Conservation (phyloP, 345 rosid genomes). For the Boechera stricta region DNA sequence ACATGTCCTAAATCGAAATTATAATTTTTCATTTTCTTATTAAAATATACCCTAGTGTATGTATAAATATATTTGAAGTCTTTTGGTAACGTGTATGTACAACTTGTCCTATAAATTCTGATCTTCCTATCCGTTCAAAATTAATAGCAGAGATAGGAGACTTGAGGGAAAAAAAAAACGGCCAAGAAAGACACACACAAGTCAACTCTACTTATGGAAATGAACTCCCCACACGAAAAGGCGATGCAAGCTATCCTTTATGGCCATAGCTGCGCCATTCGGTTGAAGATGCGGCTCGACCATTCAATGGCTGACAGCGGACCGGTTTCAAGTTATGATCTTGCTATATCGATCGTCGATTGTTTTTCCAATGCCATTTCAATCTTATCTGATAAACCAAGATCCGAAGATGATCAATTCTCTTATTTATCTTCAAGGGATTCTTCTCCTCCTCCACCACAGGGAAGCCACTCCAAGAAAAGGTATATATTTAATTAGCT, state of each 20-base stretch:
- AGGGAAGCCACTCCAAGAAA: constrained; percentile 29
- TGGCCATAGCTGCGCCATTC: constrained; percentile 40
- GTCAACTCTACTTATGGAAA: constrained; percentile 21
- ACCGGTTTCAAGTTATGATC: constrained; percentile 34
- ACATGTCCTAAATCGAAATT: constrained; percentile 19
- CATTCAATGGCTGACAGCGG: constrained; percentile 32
- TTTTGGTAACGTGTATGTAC: neutral
- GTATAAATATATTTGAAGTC: neutral
- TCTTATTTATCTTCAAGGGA: constrained; percentile 29
- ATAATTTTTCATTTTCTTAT: neutral
- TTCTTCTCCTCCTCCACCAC: constrained; percentile 19
- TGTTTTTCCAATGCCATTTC: constrained; percentile 36
- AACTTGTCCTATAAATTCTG: constrained; percentile 14
- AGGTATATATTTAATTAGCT: constrained; percentile 23
- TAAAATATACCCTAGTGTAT: constrained; percentile 11
- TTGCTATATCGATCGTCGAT: constrained; percentile 31
- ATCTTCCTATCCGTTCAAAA: constrained; percentile 12
- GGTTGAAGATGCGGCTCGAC: constrained; percentile 29
- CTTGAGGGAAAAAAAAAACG: neutral
- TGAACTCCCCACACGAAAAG: constrained; percentile 18
- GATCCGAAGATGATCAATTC: constrained; percentile 3
- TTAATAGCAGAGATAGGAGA: constrained; percentile 2
- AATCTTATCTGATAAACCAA: constrained; percentile 20
- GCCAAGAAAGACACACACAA: constrained; percentile 3
- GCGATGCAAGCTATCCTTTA: constrained; percentile 38